Evolutionary conservation across 495 filamentous ascomycete species (phyloP).

Genomic region (Apiosordaria backusii): DNA sequence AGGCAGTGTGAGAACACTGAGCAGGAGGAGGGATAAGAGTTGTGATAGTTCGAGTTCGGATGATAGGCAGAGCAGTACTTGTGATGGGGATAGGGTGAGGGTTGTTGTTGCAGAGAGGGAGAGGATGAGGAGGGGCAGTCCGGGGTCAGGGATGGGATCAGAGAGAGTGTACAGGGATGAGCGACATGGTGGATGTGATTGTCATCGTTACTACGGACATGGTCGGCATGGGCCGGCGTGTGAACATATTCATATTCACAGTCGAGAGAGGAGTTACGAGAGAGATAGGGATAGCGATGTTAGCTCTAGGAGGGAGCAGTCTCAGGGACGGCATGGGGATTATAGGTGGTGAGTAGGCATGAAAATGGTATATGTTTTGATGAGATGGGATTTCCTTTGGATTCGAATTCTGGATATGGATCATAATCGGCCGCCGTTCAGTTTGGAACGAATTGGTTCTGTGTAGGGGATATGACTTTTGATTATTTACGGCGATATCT

Average conservation of each 20-base stretch:
- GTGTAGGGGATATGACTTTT: background rate
- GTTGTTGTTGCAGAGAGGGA: slow-evolving; percentile 9
- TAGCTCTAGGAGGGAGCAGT: background rate
- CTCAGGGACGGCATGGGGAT: background rate
- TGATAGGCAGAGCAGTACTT: background rate
- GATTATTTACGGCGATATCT: background rate
- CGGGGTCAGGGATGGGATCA: background rate
- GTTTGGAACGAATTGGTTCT: background rate
- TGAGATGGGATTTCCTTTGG: background rate
- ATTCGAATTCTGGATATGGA: background rate
- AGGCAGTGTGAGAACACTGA: background rate
- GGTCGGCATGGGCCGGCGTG: background rate
- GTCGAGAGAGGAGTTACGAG: slow-evolving; percentile 1
- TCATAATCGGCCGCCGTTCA: no score
- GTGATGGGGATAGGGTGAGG: slow-evolving; percentile 9
- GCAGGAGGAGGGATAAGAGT: slow-evolving; percentile 6
- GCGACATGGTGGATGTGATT: background rate
- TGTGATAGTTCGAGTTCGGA: background rate
- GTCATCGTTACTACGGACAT: background rate
- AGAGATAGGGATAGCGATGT: slow-evolving; percentile 3
- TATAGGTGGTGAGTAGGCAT: background rate
- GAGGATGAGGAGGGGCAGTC: slow-evolving; percentile 16
- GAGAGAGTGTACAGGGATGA: background rate
- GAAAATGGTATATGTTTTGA: background rate
- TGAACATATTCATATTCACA: background rate